phyloP scores from a whole-genome alignment of 2,329 filamentous ascomycete genomes.

The Mollisia scopiformis region DNA sequence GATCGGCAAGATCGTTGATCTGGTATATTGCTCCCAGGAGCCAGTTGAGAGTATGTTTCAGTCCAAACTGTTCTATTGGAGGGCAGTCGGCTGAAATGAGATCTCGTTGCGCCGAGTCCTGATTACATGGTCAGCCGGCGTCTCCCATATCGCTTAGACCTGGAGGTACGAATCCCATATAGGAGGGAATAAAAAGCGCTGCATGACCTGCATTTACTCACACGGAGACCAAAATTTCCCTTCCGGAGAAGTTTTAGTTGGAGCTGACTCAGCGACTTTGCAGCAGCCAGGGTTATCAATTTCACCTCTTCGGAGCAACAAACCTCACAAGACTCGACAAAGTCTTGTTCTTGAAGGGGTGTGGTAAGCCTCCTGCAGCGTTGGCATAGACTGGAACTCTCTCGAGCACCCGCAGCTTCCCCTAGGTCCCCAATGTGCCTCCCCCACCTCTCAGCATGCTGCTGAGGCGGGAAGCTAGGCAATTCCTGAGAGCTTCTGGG shows the following conservation, averaged over 20 bases:
- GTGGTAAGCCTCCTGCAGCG: conserved; percentile 28
- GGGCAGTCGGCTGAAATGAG: conserved; percentile 25
- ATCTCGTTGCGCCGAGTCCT: conserved; percentile 21
- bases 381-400: conserved; percentile 26
- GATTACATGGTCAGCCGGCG: conserved; percentile 23
- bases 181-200: conserved; percentile 6
- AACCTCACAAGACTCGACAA: conserved; percentile 24
- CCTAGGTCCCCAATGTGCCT: conserved; percentile 11
- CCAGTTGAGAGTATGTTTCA: conserved; percentile 33
- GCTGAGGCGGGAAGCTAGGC: conserved; percentile 12
- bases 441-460: conserved; percentile 13
- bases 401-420: conserved; percentile 10
- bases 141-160: conserved; percentile 4
- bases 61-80: conserved; percentile 31
- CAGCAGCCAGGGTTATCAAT: not conserved
- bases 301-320: no score
- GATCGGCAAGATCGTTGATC: conserved; percentile 34
- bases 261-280: conserved; percentile 22
- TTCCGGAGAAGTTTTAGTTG: not conserved
- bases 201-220: conserved; percentile 28
- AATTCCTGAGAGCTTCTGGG: conserved; percentile 14
- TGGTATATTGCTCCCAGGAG: conserved; percentile 33
- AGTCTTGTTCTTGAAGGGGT: conserved; percentile 20
- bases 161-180: not conserved
- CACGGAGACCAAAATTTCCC: conserved; percentile 30